Evolutionary conservation across 139 green algal species (phyloP), one percentile per base, ranked within the genome.

Genomic region (Marvania coccoides): DNA sequence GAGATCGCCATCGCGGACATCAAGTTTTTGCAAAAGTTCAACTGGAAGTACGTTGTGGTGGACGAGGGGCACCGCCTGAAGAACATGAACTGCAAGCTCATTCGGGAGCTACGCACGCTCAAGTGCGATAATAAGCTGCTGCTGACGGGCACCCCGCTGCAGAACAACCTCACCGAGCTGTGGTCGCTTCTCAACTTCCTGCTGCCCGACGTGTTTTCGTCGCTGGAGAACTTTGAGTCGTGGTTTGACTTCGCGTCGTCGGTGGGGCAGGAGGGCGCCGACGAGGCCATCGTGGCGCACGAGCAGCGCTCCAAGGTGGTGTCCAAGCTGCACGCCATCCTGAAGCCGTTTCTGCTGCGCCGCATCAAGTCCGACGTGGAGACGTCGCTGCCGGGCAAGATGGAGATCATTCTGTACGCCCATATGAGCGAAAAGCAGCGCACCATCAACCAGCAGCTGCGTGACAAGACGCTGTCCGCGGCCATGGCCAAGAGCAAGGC

Each of bases 141-240:
- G 63, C 87, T 99, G 7, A 95, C 94, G 40, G 94, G 89, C 63
- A 99, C 95, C 0, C 95, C 95, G 15, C 82, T 99, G 60, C 95
- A 99, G 77, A 99, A 99, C 86, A 97, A 97, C 76, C 83, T 98
- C 48, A 58, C 68, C 12, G 95, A 99, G 84, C 81, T 99, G 60
- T 99, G 94, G 94, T 91, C 79, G 28, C 81, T 99, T 53, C 83
- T 99, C 45, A 98, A 98, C 83, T 99, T 98, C 83, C 74, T 98
- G 62, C 83, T 98, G 67, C 91, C 95, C 4, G 79, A 96, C 35
- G 77, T 96, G 28, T 99, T 98, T 74, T 72, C 40, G 48, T 81
- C 63, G 48, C 72, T 96, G 37, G 69, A 75, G 2, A 80, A 94
- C 71, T 98, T 98, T 60, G 80, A 96, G 77, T 77, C 60, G 6